Evolutionary conservation across 2,329 filamentous ascomycete genomes (phyloP), one percentile per base, ranked within the genome.

Genomic region (Paramyrothecium sp.): DNA sequence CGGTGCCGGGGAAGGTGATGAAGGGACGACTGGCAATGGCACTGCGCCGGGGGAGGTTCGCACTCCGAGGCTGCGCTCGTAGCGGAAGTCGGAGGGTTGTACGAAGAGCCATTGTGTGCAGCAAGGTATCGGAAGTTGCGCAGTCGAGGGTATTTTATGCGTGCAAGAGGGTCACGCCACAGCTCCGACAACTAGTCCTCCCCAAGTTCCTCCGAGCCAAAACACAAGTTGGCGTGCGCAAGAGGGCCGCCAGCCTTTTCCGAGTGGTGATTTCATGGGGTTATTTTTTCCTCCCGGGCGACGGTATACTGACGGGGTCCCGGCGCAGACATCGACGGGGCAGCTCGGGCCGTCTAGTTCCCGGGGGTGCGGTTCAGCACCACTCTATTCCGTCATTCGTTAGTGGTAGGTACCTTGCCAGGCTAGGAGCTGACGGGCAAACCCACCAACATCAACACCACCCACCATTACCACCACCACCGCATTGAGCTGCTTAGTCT

Each of bases 21-120:
- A 81, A 80, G 58, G 67, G 61, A 66, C 79, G 78, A 72, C 77
- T 63, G 47, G 56, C 57, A 46, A 60, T 50, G 55, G 57, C 54
- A 34, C 53, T 57, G 62, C 62, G 60, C 60, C 56, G 55, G 21
- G 57, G 20, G 56, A 61, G 60, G 26, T 30, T 30, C 10, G 26
- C 26, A 30, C 5, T 5, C 59, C 57, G 56, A 59, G 53, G 58
- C 41, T 62, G 55, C 58, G 60, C 56, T 61, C 21, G 54, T 59
- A 54, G 52, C 50, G 33, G 54, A 51, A 53, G 56, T 21, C 23
- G 58, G 34, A 56, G 60, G 53, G 54, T 59, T 53, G 53, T 59
- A 33, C 61, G 65, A 54, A 58, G 48, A 38, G 56, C 46, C 58
- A 58, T 61, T 54, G 33, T 23, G 50, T n/a, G n/a, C n/a, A 22